Evolutionary conservation across 2,329 filamentous ascomycete genomes (phyloP).

Genomic region (Cladosporium sp.): DNA sequence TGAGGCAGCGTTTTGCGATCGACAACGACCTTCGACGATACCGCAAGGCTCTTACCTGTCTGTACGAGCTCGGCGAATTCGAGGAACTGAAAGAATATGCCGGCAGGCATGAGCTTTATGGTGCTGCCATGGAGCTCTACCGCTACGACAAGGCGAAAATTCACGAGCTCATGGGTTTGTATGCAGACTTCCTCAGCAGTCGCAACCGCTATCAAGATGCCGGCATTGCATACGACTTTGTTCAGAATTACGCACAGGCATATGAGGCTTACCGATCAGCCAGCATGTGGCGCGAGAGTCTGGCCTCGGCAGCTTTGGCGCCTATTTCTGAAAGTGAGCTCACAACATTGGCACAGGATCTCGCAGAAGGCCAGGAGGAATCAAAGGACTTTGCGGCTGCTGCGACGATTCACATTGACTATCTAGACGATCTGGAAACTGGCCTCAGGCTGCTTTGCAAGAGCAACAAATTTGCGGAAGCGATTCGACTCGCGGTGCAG

Average conservation of each 20-base stretch:
- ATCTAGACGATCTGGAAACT: slow-evolving; percentile 65
- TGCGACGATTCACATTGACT: slow-evolving; percentile 73
- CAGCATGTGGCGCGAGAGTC: slow-evolving; percentile 85
- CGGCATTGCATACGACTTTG: slow-evolving; percentile 81
- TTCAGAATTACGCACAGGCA: slow-evolving; percentile 67
- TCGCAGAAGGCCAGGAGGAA: slow-evolving; percentile 76
- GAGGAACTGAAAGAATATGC: slow-evolving; percentile 75
- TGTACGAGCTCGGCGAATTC: slow-evolving; percentile 69
- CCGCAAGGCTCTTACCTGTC: slow-evolving; percentile 69
- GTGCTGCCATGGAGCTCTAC: slow-evolving; percentile 71
- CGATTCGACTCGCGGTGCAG: slow-evolving; percentile 69
- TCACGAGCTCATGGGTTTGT: slow-evolving; percentile 65
- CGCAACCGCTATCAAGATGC: slow-evolving; percentile 79
- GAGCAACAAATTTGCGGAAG: slow-evolving; percentile 81
- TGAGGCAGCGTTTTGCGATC: slow-evolving; percentile 74
- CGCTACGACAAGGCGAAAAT: slow-evolving; percentile 71
- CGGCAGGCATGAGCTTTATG: slow-evolving; percentile 74
- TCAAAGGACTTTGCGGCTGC: slow-evolving; percentile 78
- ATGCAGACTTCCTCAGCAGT: slow-evolving; percentile 71
- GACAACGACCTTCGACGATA: slow-evolving; percentile 79
- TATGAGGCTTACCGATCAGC: slow-evolving; percentile 79
- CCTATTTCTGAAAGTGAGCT: slow-evolving; percentile 59
- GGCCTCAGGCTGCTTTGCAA: slow-evolving; percentile 78
- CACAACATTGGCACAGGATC: slow-evolving; percentile 61
- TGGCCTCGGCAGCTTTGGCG: slow-evolving; percentile 70